Evolutionary conservation across 495 filamentous ascomycete genomes (phyloP).

Genomic region (Penicillium silybi): DNA sequence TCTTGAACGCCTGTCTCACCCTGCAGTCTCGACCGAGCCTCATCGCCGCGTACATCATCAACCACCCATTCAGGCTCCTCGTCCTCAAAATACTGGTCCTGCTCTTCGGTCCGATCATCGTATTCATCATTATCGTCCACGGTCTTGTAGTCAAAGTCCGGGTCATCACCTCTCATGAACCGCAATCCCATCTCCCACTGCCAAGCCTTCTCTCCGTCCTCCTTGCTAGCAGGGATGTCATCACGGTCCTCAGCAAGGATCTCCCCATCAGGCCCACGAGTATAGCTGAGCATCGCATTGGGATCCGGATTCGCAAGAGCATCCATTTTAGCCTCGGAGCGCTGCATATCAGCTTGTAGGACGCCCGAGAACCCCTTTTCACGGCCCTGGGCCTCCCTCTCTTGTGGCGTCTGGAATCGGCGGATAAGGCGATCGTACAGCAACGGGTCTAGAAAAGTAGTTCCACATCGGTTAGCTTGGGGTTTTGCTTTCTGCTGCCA

Average conservation of each 20-base stretch:
- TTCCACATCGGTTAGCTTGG: constrained; percentile 30
- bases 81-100: constrained; percentile 73
- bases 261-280: constrained; percentile 48
- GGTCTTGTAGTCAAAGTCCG: constrained; percentile 67
- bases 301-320: constrained; percentile 55
- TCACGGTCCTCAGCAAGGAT: constrained; percentile 55
- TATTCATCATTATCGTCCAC: constrained; percentile 69
- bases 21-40: constrained; percentile 33
- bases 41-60: constrained; percentile 41
- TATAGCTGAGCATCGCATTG: constrained; percentile 44
- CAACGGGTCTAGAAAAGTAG: constrained; percentile 56
- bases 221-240: constrained; percentile 54
- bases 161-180: constrained; percentile 67
- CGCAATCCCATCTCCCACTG: constrained; percentile 60
- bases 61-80: constrained; percentile 64
- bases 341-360: constrained; percentile 65
- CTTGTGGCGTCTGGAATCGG: constrained; percentile 67
- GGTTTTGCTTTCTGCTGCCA: constrained; percentile 2
- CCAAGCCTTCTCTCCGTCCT: constrained; percentile 66
- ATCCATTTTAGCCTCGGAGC: constrained; percentile 69
- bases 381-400: constrained; percentile 68
- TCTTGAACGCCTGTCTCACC: constrained; percentile 83
- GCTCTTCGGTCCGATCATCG: constrained; percentile 58
- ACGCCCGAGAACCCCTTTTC: constrained; percentile 69
- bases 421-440: constrained; percentile 77